Base-by-base conservation (phyloP, 2,329 filamentous ascomycete genomes). In the Curvularia eragrostidis region DNA sequence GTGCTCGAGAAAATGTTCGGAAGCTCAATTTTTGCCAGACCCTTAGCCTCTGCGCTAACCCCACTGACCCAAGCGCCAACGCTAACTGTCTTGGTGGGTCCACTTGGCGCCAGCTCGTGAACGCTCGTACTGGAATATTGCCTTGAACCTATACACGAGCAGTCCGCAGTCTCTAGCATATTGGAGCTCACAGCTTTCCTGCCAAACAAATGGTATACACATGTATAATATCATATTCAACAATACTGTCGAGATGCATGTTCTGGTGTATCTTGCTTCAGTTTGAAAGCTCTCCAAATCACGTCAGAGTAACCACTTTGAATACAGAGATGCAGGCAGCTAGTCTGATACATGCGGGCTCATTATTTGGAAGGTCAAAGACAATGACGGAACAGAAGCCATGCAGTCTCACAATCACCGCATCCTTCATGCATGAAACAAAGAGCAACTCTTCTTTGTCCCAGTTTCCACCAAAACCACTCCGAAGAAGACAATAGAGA, bases 1-100 rank as follows among this genome's bases (percentile, higher is more conserved):
- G 56, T 59, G 87, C 54, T 86, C 94, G 66, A 58, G 21, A 48
- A 55, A 55, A 90, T 64, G 56, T 57, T 52, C 53, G 57, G 52
- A 63, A 61, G 58, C 63, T 63, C 54, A 56, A 60, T 48, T 67
- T 63, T 58, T 42, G 51, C 49, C 59, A 56, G 46, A 42, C 34
- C 42, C 34, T 52, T 61, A 65, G 62, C 52, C 9, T 56, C 28
- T 3, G 21, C 47, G 55, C 59, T 62, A 62, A 49, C 56, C 34
- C 21, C 32, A 38, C 32, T 36, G 3, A 3, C 32, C 8, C 46
- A 54, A 58, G 55, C 28, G 39, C 19, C 1, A 21, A 38, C 32
- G 46, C 55, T 36, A 57, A 43, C n/a, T 9, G 18, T 7, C 6
- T 19, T 38, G 30, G 32, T 34, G 18, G 41, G 30, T 30, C 43